Base-by-base conservation (phyloP, 2,329 filamentous ascomycete species). In the Hymenoscyphus repandus region DNA sequence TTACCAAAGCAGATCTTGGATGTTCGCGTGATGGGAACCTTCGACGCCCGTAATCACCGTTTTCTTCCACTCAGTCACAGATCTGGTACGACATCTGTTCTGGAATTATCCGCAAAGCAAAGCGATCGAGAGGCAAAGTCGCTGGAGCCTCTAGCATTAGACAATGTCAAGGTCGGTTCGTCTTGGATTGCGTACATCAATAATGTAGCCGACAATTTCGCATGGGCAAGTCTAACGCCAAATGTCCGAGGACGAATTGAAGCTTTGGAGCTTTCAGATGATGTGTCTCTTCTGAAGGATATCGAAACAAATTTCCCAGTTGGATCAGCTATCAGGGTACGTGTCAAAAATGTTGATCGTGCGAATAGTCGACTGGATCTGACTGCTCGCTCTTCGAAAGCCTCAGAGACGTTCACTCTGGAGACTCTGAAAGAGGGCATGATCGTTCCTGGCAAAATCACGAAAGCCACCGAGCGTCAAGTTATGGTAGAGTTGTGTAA, bases 11-110 rank as follows among this genome's bases (percentile, higher is more conserved):
- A 92, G 51, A 72, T 83, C 41, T 70, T 96, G 30, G 73, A 79
- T 12, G 90, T 91, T 36, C 86, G 84, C 63, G 79, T 96, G 34
- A 75, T 97, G 33, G 92, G 91, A 56, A 78, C 95, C 31, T 92
- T 97, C 65, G 90, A 96, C 70, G 88, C 90, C 45, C 85, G 86
- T 58, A 95, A 89, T 61, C 89, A 96, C 69, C 84, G 86, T 41
- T 99, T 96, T 72, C 75, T 99, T 38, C 91, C 93, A 2, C 88
- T 99, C 62, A 88, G 87, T 34, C 92, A 97, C 70, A 82, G 90
- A 47, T 83, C 83, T 43, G 83, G 83, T 50, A 91, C 90, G 67
- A 84, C 85, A 40, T 74, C 81, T 0, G 86, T 96, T 1, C 87
- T 92, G 52, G 93, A 99, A 67, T 78, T 97, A 47, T 93, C 91